These are phyloP conservation scores for Ceratocystis smalleyi DNA, from an alignment of 2,329 filamentous ascomycete genomes.

Conservation along the genomic window DNA sequence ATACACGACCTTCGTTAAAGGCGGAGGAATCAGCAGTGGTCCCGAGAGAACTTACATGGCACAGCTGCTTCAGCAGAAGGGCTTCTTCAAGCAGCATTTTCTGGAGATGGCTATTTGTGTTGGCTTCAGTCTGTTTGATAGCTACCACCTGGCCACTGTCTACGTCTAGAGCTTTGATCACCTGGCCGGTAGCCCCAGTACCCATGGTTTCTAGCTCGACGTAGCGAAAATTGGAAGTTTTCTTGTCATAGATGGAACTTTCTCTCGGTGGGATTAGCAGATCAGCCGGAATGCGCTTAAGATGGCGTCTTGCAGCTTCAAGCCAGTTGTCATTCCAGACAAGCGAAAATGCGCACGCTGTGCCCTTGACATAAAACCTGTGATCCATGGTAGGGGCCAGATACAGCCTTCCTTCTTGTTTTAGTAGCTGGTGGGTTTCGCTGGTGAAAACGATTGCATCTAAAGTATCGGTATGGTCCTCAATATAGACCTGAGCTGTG, in stretches of 20 bases:
- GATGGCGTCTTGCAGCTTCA: background rate
- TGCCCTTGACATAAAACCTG: background rate
- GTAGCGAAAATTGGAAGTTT: background rate
- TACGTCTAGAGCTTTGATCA: background rate
- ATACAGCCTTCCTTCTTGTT: background rate
- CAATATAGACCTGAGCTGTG: background rate
- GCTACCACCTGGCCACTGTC: slow-evolving; percentile 4
- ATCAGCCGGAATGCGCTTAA: background rate
- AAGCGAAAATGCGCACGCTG: background rate
- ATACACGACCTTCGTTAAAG: background rate
- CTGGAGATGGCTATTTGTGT: background rate
- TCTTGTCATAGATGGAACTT: background rate
- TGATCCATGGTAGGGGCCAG: background rate
- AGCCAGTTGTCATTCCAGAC: background rate
- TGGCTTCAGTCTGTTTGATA: background rate
- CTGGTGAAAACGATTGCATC: background rate
- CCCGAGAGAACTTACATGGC: background rate
- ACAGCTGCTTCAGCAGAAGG: background rate
- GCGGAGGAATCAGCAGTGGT: background rate
- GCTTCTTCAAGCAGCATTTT: background rate
- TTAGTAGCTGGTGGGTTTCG: background rate
- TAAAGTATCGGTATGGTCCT: background rate
- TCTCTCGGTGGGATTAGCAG: background rate
- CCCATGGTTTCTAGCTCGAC: background rate
- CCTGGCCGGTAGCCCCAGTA: background rate